Conservation (phyloP, 495 filamentous ascomycete genomes). For the Haplographium delicatum region DNA sequence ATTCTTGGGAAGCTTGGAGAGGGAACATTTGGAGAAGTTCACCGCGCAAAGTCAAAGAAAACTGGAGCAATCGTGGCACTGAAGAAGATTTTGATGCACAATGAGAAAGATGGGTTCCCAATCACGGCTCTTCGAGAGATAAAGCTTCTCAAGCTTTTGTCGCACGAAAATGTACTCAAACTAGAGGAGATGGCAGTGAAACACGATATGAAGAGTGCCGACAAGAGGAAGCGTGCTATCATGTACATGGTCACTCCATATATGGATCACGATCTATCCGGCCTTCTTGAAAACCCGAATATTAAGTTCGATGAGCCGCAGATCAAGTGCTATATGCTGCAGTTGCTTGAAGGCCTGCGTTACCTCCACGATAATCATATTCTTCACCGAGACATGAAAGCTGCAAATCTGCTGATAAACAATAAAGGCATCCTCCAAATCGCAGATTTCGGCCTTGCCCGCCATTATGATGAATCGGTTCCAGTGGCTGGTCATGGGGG, state of each 20-base stretch:
- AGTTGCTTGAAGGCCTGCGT: constrained; percentile 81
- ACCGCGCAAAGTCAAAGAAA: constrained; percentile 75
- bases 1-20: constrained; percentile 90
- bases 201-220: constrained; percentile 54
- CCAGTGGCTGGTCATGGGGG: constrained; percentile 75
- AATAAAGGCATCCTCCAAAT: constrained; percentile 93
- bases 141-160: constrained; percentile 91
- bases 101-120: constrained; percentile 78
- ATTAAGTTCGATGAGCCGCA: constrained; percentile 82
- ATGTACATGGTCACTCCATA: constrained; percentile 99
- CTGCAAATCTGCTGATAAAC: constrained; percentile 94
- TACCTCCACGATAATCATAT: constrained; percentile 91
- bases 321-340: constrained; percentile 97
- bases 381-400: constrained; percentile 97
- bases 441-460: constrained; percentile 92
- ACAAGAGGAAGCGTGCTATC: constrained; percentile 76
- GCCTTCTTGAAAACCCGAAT: constrained; percentile 87
- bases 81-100: constrained; percentile 92
- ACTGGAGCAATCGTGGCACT: constrained; percentile 72
- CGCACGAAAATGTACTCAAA: constrained; percentile 79
- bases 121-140: constrained; percentile 83
- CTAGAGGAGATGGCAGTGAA: constrained; percentile 97
- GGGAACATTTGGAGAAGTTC: constrained; percentile 96
- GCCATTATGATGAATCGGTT: constrained; percentile 84
- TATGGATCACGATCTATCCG: constrained; percentile 97